Base-by-base conservation (phyloP, 495 filamentous ascomycete species). In the Penicillium odoratum region DNA sequence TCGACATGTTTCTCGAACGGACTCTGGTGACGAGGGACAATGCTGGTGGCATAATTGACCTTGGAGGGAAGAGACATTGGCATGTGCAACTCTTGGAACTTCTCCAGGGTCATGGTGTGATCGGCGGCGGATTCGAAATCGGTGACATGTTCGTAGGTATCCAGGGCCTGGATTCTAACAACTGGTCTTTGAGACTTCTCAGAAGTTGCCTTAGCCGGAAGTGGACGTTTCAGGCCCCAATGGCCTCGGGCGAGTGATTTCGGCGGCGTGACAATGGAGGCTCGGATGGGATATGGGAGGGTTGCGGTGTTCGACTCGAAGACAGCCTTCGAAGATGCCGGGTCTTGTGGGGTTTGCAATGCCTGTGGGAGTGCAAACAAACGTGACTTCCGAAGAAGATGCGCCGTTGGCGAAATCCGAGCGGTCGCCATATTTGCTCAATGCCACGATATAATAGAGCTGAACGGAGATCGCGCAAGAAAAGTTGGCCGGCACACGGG, bases 201-300 rank as follows among this genome's bases (percentile, higher is more conserved):
- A 0, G 83, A 86, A 1, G 90, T 96, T 7, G 87, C 84, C 65
- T 84, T 85, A 8, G 85, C 70, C 3, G 94, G 94, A 1, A 98
- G 74, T 8, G 90, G 79, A 38, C 95, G 80, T 73, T 99, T 99
- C 60, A 98, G 76, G 26, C 94, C 94, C 95, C 94, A 99, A 66
- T 98, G 94, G 21, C 94, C 94, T 60, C 82, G 80, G 21, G 74
- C 67, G 34, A 91, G 81, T n/a, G 93, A 92, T 25, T 88, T 81
- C 6, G 72, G 65, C 3, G 92, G 87, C 1, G 93, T 96, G 16
- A 90, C 87, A 67, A 99, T 90, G 59, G 90, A 82, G 60, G 92
- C 90, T 67, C 89, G 83, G 56, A 84, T 91, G n/a, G 94, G 94
- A 74, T 88, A 86, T 56, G 83, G 83, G 18, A 83, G 74, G 29